Evolutionary conservation across 2,329 filamentous ascomycete species (phyloP), one percentile per base, ranked within the genome.

Genomic region (Rosellinia necatrix): DNA sequence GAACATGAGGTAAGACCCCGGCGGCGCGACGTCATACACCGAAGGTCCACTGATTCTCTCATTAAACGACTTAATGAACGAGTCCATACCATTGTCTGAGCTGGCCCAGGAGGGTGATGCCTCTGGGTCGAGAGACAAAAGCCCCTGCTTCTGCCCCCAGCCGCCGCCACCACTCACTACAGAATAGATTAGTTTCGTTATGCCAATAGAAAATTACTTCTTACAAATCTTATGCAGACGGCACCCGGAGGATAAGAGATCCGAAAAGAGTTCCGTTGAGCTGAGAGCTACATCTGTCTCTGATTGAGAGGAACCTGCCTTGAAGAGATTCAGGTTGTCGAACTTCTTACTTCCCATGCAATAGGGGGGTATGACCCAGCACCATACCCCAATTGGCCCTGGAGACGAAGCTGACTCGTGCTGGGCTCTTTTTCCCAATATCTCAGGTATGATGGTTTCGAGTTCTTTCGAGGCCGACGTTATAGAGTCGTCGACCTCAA

Each of bases 131-230:
- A 96, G 78, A 5, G 90, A 91, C 3, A 96, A 75, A 0, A 96
- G 75, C 0, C 91, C 91, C 65, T 88, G 85, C 70, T 93, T 94
- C 53, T 82, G 78, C 13, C 91, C 91, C 91, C 91, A 96, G 17
- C 91, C 91, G 37, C 91, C 91, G 41, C 91, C 91, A 4, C 91
- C 91, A 66, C 89, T 92, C 60, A 92, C 83, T 80, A 77, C 19
- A 72, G 49, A 27, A 25, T 38, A n/a, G 12, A 42, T 60, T 65
- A 68, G 63, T 53, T 58, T 53, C 41, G 47, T 47, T 50, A 4
- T n/a, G 32, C 66, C 43, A 62, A 10, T 9, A 62, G 7, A 42
- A 30, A 47, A 30, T 19, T 17, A 22, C 22, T 13, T 73, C 76
- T 66, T 69, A 80, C 78, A 65, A 9, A 81, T 75, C 55, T 72